Conservation (phyloP, 768 basidiomycete genomes). For the Russula lepida region DNA sequence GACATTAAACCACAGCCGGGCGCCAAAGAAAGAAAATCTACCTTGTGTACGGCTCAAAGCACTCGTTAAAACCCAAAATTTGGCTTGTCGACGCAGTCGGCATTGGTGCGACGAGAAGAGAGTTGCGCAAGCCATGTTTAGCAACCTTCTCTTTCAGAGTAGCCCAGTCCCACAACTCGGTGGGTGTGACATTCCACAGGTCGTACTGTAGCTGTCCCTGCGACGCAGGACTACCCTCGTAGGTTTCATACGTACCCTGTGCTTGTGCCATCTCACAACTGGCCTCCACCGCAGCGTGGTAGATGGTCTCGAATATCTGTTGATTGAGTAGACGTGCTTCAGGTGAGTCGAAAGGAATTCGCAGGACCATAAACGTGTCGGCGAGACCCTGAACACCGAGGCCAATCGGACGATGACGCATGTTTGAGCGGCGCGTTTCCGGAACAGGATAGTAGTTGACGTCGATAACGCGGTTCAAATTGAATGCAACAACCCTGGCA, state of each 20-base stretch:
- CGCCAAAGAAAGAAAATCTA: conserved; percentile 25
- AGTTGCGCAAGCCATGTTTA: conserved; percentile 77
- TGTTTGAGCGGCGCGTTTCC: conserved; percentile 88
- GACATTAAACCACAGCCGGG: not conserved
- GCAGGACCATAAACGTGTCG: conserved; percentile 95
- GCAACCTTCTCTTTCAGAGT: conserved; percentile 80
- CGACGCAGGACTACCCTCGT: conserved; percentile 83
- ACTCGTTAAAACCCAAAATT: conserved; percentile 97
- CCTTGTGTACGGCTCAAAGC: conserved; percentile 98
- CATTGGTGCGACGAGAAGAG: conserved; percentile 92
- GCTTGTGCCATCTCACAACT: conserved; percentile 76
- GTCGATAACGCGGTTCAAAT: conserved; percentile 92
- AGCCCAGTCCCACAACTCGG: conserved; percentile 90
- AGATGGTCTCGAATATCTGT: conserved; percentile 98
- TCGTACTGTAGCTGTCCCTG: conserved; percentile 89
- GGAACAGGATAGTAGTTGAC: conserved; percentile 92
- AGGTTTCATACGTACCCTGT: conserved; percentile 83
- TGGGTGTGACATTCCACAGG: conserved; percentile 86
- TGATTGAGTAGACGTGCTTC: conserved; percentile 84
- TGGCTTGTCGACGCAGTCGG: conserved; percentile 98
- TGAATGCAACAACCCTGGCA: conserved; percentile 83
- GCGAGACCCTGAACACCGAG: conserved; percentile 94
- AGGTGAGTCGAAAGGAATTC: conserved; percentile 89
- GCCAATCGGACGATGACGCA: conserved; percentile 96
- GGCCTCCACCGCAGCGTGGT: conserved; percentile 88